Evolutionary conservation across 2,329 filamentous ascomycete species (phyloP), one percentile per base, ranked within the genome.

Genomic region (Trichoderma sp.): DNA sequence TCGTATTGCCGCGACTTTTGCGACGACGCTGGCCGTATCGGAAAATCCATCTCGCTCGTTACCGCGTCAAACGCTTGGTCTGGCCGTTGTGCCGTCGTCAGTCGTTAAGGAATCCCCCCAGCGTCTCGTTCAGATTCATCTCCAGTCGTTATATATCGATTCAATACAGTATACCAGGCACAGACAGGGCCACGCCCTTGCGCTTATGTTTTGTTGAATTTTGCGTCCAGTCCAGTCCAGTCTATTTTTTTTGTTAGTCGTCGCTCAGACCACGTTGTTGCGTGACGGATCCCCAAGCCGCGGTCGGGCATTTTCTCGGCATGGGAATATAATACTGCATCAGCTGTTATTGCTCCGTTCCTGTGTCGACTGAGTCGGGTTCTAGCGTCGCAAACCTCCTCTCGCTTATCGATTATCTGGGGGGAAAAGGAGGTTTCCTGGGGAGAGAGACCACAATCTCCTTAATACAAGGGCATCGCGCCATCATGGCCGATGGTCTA

Each of bases 401-500:
- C 52, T 65, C 52, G 61, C 61, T 57, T 65, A 57, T 65, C 50
- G 48, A 48, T 65, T 45, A 32, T 42, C 52, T 27, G 52, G 27
- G 52, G 29, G 19, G 27, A 9, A 64, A 25, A 63, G 17, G 45
- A 39, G 10, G 32, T 32, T 39, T 53, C 17, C 45, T 22, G 45
- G 45, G 59, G 59, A 34, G 15, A 25, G 37, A 27, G 17, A 34
- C 17, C 39, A 29, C 39, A 19, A 52, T 67, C 56, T 29, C 37
- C 53, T 57, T 45, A 32, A 65, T 65, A 32, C 27, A n/a, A n/a
- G n/a, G n/a, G n/a, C 65, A 34, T 61, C 37, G 45, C 45, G 61
- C 58, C 60, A 58, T 45, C 59, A 69, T 69, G 68, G 42, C 64
- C 22, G 68, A 69, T 25, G 66, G 52, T 22, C 32, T 35, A 9